phyloP scores from a whole-genome alignment of 1,284 basidiomycete genomes.

The Volvariella surrecta region DNA sequence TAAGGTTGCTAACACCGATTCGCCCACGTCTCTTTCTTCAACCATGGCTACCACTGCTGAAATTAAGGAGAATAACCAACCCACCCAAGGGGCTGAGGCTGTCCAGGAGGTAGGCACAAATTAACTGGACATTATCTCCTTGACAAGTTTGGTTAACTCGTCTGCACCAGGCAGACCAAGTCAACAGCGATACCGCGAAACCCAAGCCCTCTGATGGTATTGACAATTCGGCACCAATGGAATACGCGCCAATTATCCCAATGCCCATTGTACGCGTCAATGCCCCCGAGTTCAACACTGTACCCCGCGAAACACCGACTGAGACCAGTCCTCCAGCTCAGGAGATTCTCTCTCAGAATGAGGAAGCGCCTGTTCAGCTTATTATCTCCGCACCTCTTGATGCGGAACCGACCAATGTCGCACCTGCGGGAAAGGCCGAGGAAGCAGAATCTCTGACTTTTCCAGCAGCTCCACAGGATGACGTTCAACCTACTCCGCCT shows the following conservation, averaged over 20 bases:
- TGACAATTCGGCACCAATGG: neutral
- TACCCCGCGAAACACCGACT: conserved; percentile 9
- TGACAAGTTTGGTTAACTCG: too few species aligned
- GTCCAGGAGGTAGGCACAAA: too few species aligned
- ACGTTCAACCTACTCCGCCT: neutral
- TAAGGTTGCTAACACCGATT: conserved; percentile 3
- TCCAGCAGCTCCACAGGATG: neutral
- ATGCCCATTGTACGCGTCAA: conserved; percentile 30
- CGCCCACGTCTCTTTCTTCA: neutral
- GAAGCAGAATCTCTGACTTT: neutral
- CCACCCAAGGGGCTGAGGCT: too few species aligned
- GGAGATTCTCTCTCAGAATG: neutral
- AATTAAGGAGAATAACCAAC: too few species aligned
- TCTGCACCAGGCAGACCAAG: too few species aligned
- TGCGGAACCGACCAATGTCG: neutral
- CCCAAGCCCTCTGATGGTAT: neutral
- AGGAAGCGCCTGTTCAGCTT: neutral
- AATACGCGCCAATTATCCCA: conserved; percentile 22
- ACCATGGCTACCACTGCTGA: neutral
- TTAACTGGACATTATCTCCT: too few species aligned
- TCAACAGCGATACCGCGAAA: too few species aligned
- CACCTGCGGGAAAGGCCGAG: neutral
- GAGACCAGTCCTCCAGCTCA: neutral
- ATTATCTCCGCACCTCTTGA: neutral
- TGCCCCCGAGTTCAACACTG: conserved; percentile 24